Base-by-base conservation (phyloP, 2,329 filamentous ascomycete species). In the Biscogniauxia sp. region DNA sequence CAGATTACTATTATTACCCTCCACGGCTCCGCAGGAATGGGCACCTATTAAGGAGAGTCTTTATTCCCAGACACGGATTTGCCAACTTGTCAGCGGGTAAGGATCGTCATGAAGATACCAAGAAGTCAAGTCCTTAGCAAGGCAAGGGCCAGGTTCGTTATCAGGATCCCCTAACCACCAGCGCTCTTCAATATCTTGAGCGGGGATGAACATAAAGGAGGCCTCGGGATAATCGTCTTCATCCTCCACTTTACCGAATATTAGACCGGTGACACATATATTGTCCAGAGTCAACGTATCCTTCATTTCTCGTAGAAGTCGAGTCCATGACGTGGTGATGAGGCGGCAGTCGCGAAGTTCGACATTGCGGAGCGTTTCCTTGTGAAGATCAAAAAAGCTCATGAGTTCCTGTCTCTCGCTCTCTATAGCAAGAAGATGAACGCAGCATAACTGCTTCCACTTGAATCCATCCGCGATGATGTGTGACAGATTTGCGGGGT, bases 341-440 rank as follows among this genome's bases (percentile, higher is more conserved):
- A 56, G 55, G 17, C 20, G 23, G 23, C 41, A 51, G 28, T 56
- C 23, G 15, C 41, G 41, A 20, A 51, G 41, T 5, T n/a, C 20
- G 17, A 56, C 41, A 17, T 13, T 19, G 8, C 45, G 41, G 19
- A 56, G 55, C 25, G 55, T 56, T 6, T 26, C 41, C 20, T 51
- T 50, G 20, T 55, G 53, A 25, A 55, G 28, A 20, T 54, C 3
- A 51, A 60, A 58, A 20, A 63, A 61, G 5, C 37, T 25, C 20
- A 56, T 19, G 8, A 63, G 15, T n/a, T 63, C 61, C 9, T 58
- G 50, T 32, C 58, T 45, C 17, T 61, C 53, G 15, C 49, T 51
- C 15, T 53, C 15, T 45, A 63, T 54, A 7, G 11, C 20, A 20
- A 41, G 3, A 3, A 61, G 23, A n/a, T 45, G 13, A 32, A 58